Evolutionary conservation across 2,329 filamentous ascomycete species (phyloP).

Genomic region (Trichoderma cornu-damae): DNA sequence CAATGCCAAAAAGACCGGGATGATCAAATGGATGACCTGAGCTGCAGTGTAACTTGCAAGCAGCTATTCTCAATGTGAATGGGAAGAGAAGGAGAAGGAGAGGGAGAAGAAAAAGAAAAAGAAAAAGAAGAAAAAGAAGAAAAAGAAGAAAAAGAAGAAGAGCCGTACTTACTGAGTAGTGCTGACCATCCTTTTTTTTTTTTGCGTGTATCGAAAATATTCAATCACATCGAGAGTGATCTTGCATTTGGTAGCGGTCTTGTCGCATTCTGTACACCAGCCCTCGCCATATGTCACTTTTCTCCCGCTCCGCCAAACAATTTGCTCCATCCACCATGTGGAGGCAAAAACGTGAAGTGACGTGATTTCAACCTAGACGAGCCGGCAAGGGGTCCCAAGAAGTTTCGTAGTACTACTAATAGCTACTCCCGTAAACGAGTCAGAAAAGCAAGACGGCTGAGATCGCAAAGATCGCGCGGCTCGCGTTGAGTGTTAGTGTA

Average conservation of each 20-base stretch:
- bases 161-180: too few relatives aligned
- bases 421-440: neutral
- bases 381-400: neutral
- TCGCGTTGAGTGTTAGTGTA: conserved; percentile 17
- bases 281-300: neutral
- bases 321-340: conserved; percentile 6
- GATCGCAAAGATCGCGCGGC: neutral
- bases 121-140: neutral
- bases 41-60: neutral
- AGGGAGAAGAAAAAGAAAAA: neutral
- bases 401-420: neutral
- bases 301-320: neutral
- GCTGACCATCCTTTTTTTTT: too few relatives aligned
- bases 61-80: neutral
- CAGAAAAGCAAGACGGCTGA: neutral
- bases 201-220: neutral
- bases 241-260: neutral
- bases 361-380: conserved; percentile 9
- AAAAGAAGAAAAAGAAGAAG: too few relatives aligned
- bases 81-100: neutral
- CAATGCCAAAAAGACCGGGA: conserved; percentile 3
- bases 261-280: neutral
- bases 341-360: conserved; percentile 18
- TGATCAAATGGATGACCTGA: neutral
- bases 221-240: neutral